Conservation (phyloP, 805 yeast species). For the Brettanomyces nanus region DNA sequence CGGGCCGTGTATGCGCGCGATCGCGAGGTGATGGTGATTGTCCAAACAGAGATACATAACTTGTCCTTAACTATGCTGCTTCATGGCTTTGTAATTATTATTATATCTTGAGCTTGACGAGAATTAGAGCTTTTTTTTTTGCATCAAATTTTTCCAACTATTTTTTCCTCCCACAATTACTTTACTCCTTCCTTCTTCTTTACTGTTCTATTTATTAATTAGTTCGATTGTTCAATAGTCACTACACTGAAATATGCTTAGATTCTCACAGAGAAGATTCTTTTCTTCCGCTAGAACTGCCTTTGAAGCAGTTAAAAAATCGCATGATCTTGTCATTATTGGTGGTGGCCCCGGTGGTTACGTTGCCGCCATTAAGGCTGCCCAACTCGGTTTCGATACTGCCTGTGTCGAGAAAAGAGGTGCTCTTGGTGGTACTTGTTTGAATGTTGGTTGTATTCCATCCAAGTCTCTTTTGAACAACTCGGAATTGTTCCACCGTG, state of each 20-base stretch:
- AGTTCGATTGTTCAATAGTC: no score
- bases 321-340: conserved; percentile 87
- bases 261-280: conserved; percentile 23
- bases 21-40: no score
- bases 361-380: conserved; percentile 98
- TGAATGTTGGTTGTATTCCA: conserved; percentile 98
- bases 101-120: no score
- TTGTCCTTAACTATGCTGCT: no score
- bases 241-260: conserved; percentile 23
- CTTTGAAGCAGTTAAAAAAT: conserved; percentile 27
- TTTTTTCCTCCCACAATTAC: no score
- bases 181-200: no score
- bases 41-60: no score
- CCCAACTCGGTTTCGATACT: conserved; percentile 88
- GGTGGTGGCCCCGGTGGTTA: conserved; percentile 99
- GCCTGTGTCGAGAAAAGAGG: conserved; percentile 99
- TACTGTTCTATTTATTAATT: no score
- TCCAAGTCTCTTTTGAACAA: conserved; percentile 93
- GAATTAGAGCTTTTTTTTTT: no score
- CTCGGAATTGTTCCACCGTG: conserved; percentile 86
- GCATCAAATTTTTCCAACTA: no score
- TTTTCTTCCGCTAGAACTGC: conserved; percentile 24
- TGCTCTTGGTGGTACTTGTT: conserved; percentile 93
- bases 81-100: no score
- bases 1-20: no score